Evolutionary conservation across 805 yeast genomes (phyloP).

Genomic region (Yueomyces sp.): DNA sequence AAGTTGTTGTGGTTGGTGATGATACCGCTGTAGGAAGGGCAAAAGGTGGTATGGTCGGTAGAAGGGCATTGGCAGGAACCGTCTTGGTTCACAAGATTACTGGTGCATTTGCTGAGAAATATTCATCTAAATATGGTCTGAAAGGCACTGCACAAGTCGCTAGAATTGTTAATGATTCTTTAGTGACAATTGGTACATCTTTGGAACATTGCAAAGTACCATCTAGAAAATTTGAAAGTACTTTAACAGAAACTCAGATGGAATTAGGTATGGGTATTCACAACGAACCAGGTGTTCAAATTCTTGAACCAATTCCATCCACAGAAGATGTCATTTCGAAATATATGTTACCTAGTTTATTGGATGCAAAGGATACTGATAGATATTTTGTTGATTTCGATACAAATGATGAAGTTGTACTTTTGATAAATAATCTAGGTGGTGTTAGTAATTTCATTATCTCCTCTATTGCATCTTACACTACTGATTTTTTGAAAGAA

Average conservation of each 20-base stretch:
- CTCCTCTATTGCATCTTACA: conserved; percentile 54
- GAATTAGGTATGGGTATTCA: conserved; percentile 95
- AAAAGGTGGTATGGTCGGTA: conserved; percentile 83
- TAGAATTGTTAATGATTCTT: conserved; percentile 40
- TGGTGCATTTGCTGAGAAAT: conserved; percentile 52
- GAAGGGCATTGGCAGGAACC: conserved; percentile 92
- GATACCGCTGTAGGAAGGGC: conserved; percentile 90
- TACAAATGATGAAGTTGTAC: conserved; percentile 49
- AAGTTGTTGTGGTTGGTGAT: conserved; percentile 70
- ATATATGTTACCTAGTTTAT: conserved; percentile 46
- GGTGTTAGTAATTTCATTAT: conserved; percentile 78
- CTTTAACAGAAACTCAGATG: conserved; percentile 47
- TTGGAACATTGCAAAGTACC: conserved; percentile 86
- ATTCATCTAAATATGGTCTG: conserved; percentile 31
- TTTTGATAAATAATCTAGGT: conserved; percentile 77
- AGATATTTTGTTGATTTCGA: conserved; percentile 67
- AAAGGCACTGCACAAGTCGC: conserved; percentile 47
- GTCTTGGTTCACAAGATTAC: conserved; percentile 72
- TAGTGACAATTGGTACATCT: conserved; percentile 83
- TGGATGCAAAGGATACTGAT: conserved; percentile 54
- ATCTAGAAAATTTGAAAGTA: conserved; percentile 48
- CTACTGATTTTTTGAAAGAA: conserved; percentile 37
- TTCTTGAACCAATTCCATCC: conserved; percentile 45
- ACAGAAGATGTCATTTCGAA: conserved; percentile 45
- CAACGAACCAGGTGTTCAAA: conserved; percentile 77